A percentile compares a stretch with the other conserved stretches of the same genome.
Conservation (phyloP, 2,329 filamentous ascomycete genomes). For the Chrysoporthe cubensis region DNA sequence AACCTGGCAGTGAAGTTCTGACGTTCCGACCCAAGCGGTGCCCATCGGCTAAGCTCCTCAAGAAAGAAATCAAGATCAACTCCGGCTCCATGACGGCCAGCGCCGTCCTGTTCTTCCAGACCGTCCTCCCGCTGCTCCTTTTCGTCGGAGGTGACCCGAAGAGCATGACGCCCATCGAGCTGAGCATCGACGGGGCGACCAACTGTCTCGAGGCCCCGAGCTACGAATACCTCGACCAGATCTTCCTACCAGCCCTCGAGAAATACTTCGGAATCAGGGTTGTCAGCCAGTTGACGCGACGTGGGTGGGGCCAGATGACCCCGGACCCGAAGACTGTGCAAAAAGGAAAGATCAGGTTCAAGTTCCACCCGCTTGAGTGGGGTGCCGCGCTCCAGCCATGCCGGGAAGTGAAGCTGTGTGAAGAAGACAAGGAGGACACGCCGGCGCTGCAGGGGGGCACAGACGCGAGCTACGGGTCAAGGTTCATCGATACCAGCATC, state of each 20-base stretch:
- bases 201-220: slow-evolving; percentile 60
- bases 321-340: slow-evolving; percentile 39
- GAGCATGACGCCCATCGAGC: slow-evolving; percentile 47
- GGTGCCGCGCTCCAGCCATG: slow-evolving; percentile 42
- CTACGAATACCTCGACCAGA: slow-evolving; percentile 66
- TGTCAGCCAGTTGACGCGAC: slow-evolving; percentile 47
- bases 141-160: slow-evolving; percentile 49
- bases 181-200: slow-evolving; percentile 61
- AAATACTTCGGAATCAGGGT: slow-evolving; percentile 53
- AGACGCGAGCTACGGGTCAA: neutral
- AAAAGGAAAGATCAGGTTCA: slow-evolving; percentile 51
- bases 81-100: slow-evolving; percentile 57
- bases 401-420: slow-evolving; percentile 30
- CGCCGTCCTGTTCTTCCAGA: slow-evolving; percentile 62
- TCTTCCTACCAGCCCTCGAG: slow-evolving; percentile 59
- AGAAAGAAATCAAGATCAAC: slow-evolving; percentile 53
- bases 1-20: slow-evolving; percentile 54
- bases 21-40: slow-evolving; percentile 49
- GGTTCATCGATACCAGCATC: slow-evolving; percentile 38
- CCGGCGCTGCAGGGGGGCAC: neutral
- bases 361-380: slow-evolving; percentile 44
- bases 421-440: slow-evolving; percentile 27
- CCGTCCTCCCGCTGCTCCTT: slow-evolving; percentile 61
- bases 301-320: slow-evolving; percentile 52
- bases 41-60: slow-evolving; percentile 42